Evolutionary conservation across 371 early-diverging fungal genomes (phyloP).

Genomic region (Apophysomyces variabilis): DNA sequence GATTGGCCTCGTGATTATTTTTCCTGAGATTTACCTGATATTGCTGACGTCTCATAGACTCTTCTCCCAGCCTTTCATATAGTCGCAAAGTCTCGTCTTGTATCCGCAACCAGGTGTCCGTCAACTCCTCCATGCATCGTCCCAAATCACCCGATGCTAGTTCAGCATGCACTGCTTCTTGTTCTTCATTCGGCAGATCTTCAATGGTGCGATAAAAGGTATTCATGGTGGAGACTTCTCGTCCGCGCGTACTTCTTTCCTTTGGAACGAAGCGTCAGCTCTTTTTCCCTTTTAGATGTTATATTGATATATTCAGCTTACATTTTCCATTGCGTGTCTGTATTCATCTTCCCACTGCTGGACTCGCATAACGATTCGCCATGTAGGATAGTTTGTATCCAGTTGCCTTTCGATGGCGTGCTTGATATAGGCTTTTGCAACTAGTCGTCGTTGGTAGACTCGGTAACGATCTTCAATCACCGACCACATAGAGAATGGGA

Average conservation of each 20-base stretch:
- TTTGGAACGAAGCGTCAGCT: not conserved
- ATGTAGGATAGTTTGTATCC: slow-evolving; percentile 21
- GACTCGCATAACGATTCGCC: slow-evolving; percentile 19
- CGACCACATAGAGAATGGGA: slow-evolving; percentile 30
- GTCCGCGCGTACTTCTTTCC: not conserved
- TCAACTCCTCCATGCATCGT: slow-evolving; percentile 20
- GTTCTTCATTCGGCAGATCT: slow-evolving; percentile 24
- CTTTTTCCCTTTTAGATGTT: not conserved
- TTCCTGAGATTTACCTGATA: slow-evolving; percentile 23
- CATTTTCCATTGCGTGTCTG: slow-evolving; percentile 23
- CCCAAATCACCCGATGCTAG: slow-evolving; percentile 8
- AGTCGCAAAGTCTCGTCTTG: slow-evolving; percentile 30
- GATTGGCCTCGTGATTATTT: not conserved
- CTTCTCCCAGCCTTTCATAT: slow-evolving; percentile 23
- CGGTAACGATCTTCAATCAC: slow-evolving; percentile 28
- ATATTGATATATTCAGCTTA: slow-evolving; percentile 7
- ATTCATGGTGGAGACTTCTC: slow-evolving; percentile 1
- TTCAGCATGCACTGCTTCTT: slow-evolving; percentile 15
- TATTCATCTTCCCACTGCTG: slow-evolving; percentile 37
- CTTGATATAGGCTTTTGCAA: slow-evolving; percentile 18
- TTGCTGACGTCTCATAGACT: slow-evolving; percentile 26
- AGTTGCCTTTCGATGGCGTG: slow-evolving; percentile 25
- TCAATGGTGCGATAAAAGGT: slow-evolving; percentile 20
- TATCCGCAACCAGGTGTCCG: slow-evolving; percentile 29
- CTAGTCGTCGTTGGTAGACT: slow-evolving; percentile 25